phyloP scores from a whole-genome alignment of 805 yeast species.

The Schwanniomyces pseudopolymorphus region DNA sequence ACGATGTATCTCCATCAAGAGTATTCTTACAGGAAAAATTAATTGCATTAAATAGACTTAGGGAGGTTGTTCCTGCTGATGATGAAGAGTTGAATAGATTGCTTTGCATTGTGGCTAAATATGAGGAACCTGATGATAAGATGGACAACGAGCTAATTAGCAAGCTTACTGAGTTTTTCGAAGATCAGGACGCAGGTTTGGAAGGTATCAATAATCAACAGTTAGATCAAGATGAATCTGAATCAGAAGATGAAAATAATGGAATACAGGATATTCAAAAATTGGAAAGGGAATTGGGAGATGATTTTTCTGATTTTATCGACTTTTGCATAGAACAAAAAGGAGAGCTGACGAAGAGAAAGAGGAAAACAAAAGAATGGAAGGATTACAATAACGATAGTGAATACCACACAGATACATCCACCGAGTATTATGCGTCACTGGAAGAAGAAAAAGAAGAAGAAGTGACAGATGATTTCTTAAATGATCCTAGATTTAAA shows the following conservation, averaged over 20 bases:
- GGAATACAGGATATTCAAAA: slow-evolving; percentile 11
- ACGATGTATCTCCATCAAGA: slow-evolving; percentile 7
- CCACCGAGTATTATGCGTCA: slow-evolving; percentile 6
- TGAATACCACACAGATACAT: slow-evolving; percentile 15
- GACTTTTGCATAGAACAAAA: slow-evolving; percentile 12
- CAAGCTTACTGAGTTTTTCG: slow-evolving; percentile 7
- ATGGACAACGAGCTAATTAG: slow-evolving; percentile 5
- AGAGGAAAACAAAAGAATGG: slow-evolving; percentile 5
- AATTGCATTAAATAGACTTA: slow-evolving; percentile 6
- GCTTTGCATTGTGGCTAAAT: neutral
- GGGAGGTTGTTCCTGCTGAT: slow-evolving; percentile 2
- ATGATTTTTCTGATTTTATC: slow-evolving; percentile 9
- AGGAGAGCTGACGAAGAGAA: neutral
- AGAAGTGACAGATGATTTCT: slow-evolving; percentile 5
- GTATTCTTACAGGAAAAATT: slow-evolving; percentile 9
- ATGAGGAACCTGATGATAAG: neutral
- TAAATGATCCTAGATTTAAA: slow-evolving; percentile 6
- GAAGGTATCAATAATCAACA: slow-evolving; percentile 7
- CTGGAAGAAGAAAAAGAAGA: slow-evolving; percentile 6
- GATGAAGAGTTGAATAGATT: slow-evolving; percentile 4
- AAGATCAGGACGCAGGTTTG: slow-evolving; percentile 7
- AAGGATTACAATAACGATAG: slow-evolving; percentile 15
- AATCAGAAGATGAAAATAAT: slow-evolving; percentile 13
- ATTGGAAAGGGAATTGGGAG: slow-evolving; percentile 10
- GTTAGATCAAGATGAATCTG: slow-evolving; percentile 1